Percentiles rank a stretch among this genome's conserved stretches.
Conservation (phyloP, 2,329 filamentous ascomycete species). For the Penicillium crustosum region DNA sequence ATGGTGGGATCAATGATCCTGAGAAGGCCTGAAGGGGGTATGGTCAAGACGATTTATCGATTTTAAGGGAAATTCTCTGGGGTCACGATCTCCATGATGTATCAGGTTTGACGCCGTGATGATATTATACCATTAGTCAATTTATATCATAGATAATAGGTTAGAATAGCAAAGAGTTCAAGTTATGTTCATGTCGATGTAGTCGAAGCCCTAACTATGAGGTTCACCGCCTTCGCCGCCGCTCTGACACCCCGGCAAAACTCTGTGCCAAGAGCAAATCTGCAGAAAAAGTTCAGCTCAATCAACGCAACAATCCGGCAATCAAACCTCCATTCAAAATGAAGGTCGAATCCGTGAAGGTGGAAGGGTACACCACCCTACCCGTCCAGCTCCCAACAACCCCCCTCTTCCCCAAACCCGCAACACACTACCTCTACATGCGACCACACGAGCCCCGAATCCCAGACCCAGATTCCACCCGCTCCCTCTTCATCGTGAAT, state of each 20-base stretch:
- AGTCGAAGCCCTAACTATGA: background rate
- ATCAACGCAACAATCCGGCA: constrained; percentile 10
- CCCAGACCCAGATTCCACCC: constrained; percentile 68
- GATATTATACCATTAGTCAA: background rate
- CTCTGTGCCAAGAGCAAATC: constrained; percentile 19
- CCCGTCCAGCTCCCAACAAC: constrained; percentile 65
- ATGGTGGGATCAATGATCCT: constrained; percentile 66
- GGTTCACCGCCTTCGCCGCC: constrained; percentile 17
- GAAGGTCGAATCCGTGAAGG: constrained; percentile 39
- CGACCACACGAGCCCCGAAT: constrained; percentile 79
- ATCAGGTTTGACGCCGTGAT: background rate
- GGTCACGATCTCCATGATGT: background rate
- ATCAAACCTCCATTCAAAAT: constrained; percentile 30
- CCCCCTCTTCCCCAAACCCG: constrained; percentile 61
- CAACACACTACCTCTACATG: constrained; percentile 82
- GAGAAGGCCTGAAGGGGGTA: constrained; percentile 54
- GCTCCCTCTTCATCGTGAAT: constrained; percentile 89
- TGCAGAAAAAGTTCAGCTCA: constrained; percentile 19
- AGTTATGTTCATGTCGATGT: background rate
- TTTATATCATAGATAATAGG: constrained; percentile 4
- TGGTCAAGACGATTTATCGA: background rate
- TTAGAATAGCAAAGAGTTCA: background rate
- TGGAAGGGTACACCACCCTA: constrained; percentile 67
- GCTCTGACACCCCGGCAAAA: constrained; percentile 21
- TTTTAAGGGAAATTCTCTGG: background rate